Evolutionary conservation across 2,329 filamentous ascomycete genomes (phyloP), one percentile per base, ranked within the genome.

Genomic region (Rutstroemia sydowiana): DNA sequence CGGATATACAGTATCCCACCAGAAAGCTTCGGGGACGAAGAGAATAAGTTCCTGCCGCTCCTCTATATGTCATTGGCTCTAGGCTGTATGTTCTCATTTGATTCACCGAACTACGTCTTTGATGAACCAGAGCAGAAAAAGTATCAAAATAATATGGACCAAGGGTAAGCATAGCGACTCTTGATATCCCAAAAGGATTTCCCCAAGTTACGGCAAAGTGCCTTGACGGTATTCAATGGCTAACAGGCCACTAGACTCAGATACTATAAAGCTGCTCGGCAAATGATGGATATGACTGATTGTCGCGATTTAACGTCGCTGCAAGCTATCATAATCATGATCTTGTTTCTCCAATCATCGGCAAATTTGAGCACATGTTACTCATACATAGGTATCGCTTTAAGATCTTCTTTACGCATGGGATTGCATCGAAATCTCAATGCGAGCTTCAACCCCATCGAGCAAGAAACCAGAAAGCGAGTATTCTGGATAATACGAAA

Each of bases 281-380:
- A 79, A 40, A 73, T 90, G 52, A 71, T 91, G 44, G 81, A 84
- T 55, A 72, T 84, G 40, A 81, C 80, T 1, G 81, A 84, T 54
- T 90, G 86, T 59, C 81, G 87, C 43, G 87, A 91, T 63, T 72
- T 92, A 40, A 78, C 75, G 18, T 87, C 87, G 1, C 71, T 92
- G 8, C 87, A 93, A 66, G 81, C 85, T 2, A 75, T 93, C 6
- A 71, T 90, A 18, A 90, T 88, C 65, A 87, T 90, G 77, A 85
- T 90, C 45, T 71, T 92, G 2, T 93, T 91, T 63, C 74, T 92
- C 1, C 88, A 93, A 63, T 82, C 85, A 2, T 87, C 88, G 2
- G 86, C 87, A 9, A 88, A 88, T 63, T 71, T 92, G 28, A 87
- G 83, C 63, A 85, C 82, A 9, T 92, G 87, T 65, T 92, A 92